phyloP scores from a whole-genome alignment of 805 yeast genomes.

The Gaillardinia entomophila region DNA sequence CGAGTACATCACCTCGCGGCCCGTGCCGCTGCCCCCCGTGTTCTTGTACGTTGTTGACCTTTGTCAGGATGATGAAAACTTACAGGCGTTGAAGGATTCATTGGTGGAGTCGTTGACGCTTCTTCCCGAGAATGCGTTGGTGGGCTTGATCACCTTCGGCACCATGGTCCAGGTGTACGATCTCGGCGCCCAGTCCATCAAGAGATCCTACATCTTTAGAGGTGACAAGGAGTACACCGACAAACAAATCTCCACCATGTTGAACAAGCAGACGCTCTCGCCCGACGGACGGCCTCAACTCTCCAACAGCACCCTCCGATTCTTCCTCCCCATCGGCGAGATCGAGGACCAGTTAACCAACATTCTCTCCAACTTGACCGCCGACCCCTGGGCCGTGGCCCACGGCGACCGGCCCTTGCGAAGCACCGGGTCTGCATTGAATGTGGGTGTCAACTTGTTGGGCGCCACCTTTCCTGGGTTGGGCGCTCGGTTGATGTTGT shows the following conservation, averaged over 20 bases:
- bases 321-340: constrained; percentile 66
- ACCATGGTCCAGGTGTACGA: constrained; percentile 90
- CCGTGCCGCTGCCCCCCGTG: constrained; percentile 79
- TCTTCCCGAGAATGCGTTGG: constrained; percentile 84
- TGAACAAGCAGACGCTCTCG: constrained; percentile 28
- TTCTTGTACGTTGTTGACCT: constrained; percentile 82
- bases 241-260: constrained; percentile 55
- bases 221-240: constrained; percentile 83
- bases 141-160: constrained; percentile 85
- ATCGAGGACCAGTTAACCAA: constrained; percentile 81
- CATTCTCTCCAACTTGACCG: constrained; percentile 68
- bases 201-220: constrained; percentile 76
- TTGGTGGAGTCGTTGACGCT: constrained; percentile 67
- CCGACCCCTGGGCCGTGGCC: constrained; percentile 86
- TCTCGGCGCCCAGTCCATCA: constrained; percentile 56
- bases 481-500: constrained; percentile 85
- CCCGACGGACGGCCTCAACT: constrained; percentile 17
- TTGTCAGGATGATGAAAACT: constrained; percentile 84
- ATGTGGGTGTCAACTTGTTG: constrained; percentile 74
- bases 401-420: constrained; percentile 81
- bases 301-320: constrained; percentile 44
- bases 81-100: constrained; percentile 77
- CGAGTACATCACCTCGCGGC: constrained; percentile 79
- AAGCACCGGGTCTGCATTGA: constrained; percentile 89
- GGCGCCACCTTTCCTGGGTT: constrained; percentile 79